Conservation (phyloP, 129 eudicot genomes). For the Centella asiatica region DNA sequence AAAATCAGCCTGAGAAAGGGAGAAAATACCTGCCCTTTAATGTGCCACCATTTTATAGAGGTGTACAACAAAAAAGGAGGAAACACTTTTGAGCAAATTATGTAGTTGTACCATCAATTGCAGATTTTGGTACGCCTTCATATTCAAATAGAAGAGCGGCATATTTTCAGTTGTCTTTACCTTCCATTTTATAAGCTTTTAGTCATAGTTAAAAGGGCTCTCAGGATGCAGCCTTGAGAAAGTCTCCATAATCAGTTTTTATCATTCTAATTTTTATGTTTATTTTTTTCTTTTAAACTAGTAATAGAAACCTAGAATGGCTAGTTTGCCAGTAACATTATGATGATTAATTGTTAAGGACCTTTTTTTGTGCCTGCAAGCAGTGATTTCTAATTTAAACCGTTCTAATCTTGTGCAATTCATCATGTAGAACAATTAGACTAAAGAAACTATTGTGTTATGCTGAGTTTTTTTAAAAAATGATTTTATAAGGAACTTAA, state of each 20-base stretch:
- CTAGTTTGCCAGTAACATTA: background rate
- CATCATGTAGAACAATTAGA: no score
- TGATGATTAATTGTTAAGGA: background rate
- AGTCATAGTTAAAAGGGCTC: no score
- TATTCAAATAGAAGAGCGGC: background rate
- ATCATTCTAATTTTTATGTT: background rate
- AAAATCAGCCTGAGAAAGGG: slow-evolving; percentile 53
- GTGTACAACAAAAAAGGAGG: no score
- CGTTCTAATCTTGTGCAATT: no score
- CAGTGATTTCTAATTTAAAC: background rate
- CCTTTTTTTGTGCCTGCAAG: background rate
- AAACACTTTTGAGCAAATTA: background rate
- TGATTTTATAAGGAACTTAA: no score
- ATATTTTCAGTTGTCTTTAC: background rate
- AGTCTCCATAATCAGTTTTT: no score
- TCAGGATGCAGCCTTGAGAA: no score
- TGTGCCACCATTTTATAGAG: background rate
- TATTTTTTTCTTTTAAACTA: background rate
- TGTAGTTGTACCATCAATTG: background rate
- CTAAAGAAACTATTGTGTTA: no score
- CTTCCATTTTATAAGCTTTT: background rate
- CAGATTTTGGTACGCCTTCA: background rate
- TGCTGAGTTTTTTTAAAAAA: no score
- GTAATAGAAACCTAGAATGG: no score
- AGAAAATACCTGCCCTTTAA: background rate